Evolutionary conservation across 805 yeast genomes (phyloP).

Genomic region (Torulaspora microellipsoides): DNA sequence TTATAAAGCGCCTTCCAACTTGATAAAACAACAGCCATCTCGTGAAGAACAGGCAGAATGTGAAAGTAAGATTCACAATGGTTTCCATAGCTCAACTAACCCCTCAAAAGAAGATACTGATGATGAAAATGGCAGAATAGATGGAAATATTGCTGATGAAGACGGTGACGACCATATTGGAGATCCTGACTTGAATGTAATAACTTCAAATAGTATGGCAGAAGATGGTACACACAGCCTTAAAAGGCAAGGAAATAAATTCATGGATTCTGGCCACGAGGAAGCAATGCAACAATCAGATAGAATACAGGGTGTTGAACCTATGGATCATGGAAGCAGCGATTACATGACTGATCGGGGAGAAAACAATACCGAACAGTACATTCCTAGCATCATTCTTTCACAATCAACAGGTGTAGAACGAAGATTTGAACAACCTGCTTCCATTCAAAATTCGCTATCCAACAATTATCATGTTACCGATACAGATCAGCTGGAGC

Average conservation of each 20-base stretch:
- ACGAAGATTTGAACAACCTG: constrained; percentile 36
- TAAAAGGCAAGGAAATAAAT: constrained; percentile 19
- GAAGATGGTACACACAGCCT: constrained; percentile 17
- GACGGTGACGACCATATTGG: constrained; percentile 22
- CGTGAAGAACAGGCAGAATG: not conserved
- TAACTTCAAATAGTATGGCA: constrained; percentile 8
- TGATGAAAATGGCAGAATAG: constrained; percentile 13
- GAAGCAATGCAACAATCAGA: not conserved
- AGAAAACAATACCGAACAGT: constrained; percentile 28
- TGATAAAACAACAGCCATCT: constrained; percentile 6
- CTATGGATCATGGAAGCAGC: not conserved
- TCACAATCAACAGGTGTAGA: constrained; percentile 54
- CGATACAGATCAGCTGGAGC: not conserved
- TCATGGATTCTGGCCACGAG: constrained; percentile 1
- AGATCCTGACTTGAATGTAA: constrained; percentile 5
- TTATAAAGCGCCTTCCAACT: constrained; percentile 21
- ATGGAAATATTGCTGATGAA: constrained; percentile 23
- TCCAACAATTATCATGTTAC: constrained; percentile 8
- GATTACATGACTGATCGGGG: constrained; percentile 4
- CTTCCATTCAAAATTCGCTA: constrained; percentile 32
- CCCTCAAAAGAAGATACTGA: constrained; percentile 7
- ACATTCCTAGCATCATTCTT: constrained; percentile 41
- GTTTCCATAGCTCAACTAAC: not conserved
- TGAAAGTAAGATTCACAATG: not conserved
- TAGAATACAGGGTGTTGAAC: not conserved